Evolutionary conservation across 176 grass and related monocot species (phyloP).

Genomic region (Puccinellia tenuiflora): DNA sequence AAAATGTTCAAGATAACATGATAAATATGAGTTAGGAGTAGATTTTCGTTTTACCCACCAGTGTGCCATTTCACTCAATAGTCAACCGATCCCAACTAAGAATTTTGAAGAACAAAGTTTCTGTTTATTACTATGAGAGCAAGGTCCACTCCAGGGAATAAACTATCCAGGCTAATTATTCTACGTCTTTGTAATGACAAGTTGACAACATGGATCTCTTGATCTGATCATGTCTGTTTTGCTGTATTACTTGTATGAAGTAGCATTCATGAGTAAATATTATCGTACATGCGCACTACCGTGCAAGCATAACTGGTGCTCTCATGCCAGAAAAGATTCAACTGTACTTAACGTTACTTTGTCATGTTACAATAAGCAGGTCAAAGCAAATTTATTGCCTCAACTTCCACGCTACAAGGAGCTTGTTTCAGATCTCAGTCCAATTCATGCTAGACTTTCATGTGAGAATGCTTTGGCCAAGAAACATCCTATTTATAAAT

Average conservation of each 20-base stretch:
- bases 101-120: background rate
- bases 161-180: background rate
- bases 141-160: background rate
- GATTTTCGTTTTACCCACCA: background rate
- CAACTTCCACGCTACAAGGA: constrained; percentile 87
- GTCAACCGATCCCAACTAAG: background rate
- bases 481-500: constrained; percentile 88
- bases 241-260: background rate
- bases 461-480: constrained; percentile 60
- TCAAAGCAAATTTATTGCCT: constrained; percentile 71
- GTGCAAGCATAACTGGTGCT: background rate
- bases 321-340: background rate
- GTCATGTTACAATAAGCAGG: constrained; percentile 43
- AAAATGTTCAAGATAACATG: background rate
- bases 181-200: background rate
- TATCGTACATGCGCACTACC: background rate
- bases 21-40: background rate
- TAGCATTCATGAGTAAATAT: constrained; percentile 1
- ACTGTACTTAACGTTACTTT: background rate
- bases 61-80: background rate
- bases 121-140: background rate
- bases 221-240: constrained; percentile 4
- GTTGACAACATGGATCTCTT: background rate
- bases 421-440: constrained; percentile 69
- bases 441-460: constrained; percentile 83